Conservation (phyloP, 176 grass and related monocot genomes). For the Rhipidocladum racemiflorum region DNA sequence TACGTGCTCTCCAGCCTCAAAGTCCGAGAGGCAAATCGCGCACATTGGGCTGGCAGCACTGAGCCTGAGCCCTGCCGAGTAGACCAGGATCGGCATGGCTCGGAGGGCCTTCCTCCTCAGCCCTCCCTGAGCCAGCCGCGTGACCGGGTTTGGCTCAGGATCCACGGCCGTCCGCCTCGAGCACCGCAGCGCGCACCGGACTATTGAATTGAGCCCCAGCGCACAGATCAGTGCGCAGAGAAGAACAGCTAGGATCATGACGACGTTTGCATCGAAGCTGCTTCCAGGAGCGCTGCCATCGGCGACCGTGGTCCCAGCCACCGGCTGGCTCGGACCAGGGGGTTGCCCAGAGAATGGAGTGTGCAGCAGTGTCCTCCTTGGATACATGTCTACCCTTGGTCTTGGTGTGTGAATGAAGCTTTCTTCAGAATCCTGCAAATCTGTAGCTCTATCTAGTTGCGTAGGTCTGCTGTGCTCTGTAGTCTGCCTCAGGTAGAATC, state of each 20-base stretch:
- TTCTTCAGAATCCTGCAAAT: constrained; percentile 24
- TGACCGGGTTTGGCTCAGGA: constrained; percentile 20
- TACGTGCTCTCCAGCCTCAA: constrained; percentile 62
- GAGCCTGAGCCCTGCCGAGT: constrained; percentile 49
- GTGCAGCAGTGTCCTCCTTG: constrained; percentile 67
- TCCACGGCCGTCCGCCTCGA: constrained; percentile 41
- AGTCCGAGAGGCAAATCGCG: constrained; percentile 76
- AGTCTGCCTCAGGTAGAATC: constrained; percentile 32
- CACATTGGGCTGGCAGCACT: constrained; percentile 53
- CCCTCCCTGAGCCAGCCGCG: constrained; percentile 52
- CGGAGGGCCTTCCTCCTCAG: constrained; percentile 64
- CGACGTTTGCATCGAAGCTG: constrained; percentile 67
- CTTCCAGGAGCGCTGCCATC: constrained; percentile 3
- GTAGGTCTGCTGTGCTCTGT: constrained; percentile 18
- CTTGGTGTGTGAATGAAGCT: neutral
- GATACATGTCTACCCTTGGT: constrained; percentile 29
- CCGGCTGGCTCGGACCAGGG: constrained; percentile 40
- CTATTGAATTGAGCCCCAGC: constrained; percentile 73
- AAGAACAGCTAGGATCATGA: constrained; percentile 82
- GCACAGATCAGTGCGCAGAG: constrained; percentile 75
- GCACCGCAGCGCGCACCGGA: constrained; percentile 61
- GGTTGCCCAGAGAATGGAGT: constrained; percentile 49
- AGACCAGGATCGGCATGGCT: constrained; percentile 65
- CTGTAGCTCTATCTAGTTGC: neutral
- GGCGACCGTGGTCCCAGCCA: neutral